Percentiles rank a stretch among this genome's conserved stretches.
Conservation (phyloP, 768 basidiomycete species). For the Psilocybe sp. region DNA sequence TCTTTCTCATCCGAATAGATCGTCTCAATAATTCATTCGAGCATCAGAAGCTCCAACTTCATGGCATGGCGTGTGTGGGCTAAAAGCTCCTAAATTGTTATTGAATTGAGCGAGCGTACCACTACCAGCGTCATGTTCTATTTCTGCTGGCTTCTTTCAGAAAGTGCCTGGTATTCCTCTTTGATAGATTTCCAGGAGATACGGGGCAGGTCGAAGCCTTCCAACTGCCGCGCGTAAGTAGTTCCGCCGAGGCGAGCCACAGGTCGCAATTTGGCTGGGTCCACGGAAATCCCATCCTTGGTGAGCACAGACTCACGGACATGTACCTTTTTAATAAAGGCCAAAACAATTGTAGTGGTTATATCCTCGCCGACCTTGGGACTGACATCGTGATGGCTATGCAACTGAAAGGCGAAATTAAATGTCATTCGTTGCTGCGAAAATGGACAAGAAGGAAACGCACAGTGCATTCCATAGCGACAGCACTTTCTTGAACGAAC, state of each 20-base stretch:
- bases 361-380: conserved; percentile 31
- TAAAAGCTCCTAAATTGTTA: too few species aligned
- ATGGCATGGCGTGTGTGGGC: too few species aligned
- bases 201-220: conserved; percentile 45
- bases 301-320: conserved; percentile 46
- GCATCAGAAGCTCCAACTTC: too few species aligned
- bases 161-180: conserved; percentile 23
- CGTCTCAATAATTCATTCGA: too few species aligned
- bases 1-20: too few species aligned
- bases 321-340: conserved; percentile 53
- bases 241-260: conserved; percentile 55
- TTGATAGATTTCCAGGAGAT: conserved; percentile 32
- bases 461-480: conserved; percentile 63
- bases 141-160: conserved; percentile 4
- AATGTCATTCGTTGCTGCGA: conserved; percentile 6
- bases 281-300: conserved; percentile 37
- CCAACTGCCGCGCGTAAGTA: conserved; percentile 46
- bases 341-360: conserved; percentile 47
- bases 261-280: conserved; percentile 45
- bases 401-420: conserved; percentile 37
- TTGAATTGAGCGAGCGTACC: not conserved
- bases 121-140: not conserved
- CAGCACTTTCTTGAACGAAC: conserved; percentile 54
- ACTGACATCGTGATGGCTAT: conserved; percentile 47
- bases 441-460: conserved; percentile 16